Conservation (phyloP, 352 stramenopile genomes). For the Aphanomyces invadans region DNA sequence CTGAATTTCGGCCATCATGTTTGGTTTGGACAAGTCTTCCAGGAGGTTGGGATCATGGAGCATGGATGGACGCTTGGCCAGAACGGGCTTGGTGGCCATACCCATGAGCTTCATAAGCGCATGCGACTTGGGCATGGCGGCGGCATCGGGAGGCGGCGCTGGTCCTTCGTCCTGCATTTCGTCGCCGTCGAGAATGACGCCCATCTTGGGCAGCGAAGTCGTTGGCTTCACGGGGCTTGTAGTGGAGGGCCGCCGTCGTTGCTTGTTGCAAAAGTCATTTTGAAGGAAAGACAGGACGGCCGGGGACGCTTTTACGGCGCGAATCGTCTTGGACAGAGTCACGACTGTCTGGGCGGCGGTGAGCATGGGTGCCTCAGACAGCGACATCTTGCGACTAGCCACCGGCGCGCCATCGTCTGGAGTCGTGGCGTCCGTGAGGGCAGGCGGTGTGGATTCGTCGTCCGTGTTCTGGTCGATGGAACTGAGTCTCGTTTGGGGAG, state of each 20-base stretch:
- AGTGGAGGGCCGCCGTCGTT: constrained; percentile 26
- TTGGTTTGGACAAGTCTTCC: constrained; percentile 21
- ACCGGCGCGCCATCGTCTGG: neutral
- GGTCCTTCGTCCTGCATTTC: constrained; percentile 10
- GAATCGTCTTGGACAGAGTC: constrained; percentile 27
- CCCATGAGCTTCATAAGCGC: constrained; percentile 41
- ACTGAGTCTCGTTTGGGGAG: too few species aligned
- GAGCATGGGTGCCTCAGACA: neutral
- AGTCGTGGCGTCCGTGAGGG: neutral
- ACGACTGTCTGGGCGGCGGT: neutral
- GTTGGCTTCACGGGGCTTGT: constrained; percentile 20
- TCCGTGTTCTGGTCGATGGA: neutral
- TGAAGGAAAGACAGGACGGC: constrained; percentile 61
- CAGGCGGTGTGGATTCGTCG: neutral
- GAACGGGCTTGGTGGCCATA: constrained; percentile 5
- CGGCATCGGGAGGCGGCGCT: neutral
- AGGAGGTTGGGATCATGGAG: constrained; percentile 18
- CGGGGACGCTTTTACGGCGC: constrained; percentile 42
- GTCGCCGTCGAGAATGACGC: neutral
- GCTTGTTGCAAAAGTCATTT: constrained; percentile 54
- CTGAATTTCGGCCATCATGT: constrained; percentile 23
- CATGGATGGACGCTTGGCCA: constrained; percentile 19
- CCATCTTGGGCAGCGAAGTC: neutral
- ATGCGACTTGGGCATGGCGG: constrained; percentile 40
- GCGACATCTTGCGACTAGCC: neutral